A percentile compares a stretch with the other conserved stretches of the same genome.
These are phyloP conservation scores for Solanum stenotomum DNA, from an alignment of 257 asterid species.

Conservation along the genomic window DNA sequence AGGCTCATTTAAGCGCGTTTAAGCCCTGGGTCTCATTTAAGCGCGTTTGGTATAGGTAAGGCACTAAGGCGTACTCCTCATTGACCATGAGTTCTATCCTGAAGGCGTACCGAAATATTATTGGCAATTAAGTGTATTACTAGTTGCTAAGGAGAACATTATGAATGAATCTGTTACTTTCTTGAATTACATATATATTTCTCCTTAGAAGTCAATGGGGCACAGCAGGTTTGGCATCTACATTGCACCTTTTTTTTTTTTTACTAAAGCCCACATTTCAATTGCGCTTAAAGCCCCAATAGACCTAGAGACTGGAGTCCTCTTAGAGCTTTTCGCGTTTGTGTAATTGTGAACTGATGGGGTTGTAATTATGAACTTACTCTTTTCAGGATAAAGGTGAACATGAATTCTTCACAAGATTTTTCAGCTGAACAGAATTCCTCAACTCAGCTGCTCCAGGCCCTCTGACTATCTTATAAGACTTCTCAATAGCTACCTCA, in stretches of 20 bases:
- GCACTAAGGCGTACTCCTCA: neutral
- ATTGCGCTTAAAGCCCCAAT: neutral
- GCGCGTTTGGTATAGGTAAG: neutral
- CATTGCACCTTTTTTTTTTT: neutral
- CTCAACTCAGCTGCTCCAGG: neutral
- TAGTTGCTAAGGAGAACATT: neutral
- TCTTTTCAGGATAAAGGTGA: conserved; percentile 81
- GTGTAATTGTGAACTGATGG: neutral
- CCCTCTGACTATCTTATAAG: conserved; percentile 11
- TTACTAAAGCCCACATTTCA: neutral
- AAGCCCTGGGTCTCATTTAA: neutral
- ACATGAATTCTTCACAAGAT: conserved; percentile 74
- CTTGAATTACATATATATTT: neutral
- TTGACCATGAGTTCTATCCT: neutral
- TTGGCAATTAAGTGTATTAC: neutral
- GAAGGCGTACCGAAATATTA: neutral
- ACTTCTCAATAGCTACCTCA: conserved; percentile 7
- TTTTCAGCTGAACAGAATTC: conserved; percentile 23
- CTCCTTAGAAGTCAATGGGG: neutral
- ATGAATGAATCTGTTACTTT: neutral
- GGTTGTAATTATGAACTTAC: neutral
- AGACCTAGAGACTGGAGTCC: neutral
- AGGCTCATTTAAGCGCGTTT: neutral
- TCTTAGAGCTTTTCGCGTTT: neutral
- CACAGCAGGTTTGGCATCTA: no score